Evolutionary conservation across 1,139 yeast genomes (phyloP).

Genomic region (Geotrichum cucujoidarum): DNA sequence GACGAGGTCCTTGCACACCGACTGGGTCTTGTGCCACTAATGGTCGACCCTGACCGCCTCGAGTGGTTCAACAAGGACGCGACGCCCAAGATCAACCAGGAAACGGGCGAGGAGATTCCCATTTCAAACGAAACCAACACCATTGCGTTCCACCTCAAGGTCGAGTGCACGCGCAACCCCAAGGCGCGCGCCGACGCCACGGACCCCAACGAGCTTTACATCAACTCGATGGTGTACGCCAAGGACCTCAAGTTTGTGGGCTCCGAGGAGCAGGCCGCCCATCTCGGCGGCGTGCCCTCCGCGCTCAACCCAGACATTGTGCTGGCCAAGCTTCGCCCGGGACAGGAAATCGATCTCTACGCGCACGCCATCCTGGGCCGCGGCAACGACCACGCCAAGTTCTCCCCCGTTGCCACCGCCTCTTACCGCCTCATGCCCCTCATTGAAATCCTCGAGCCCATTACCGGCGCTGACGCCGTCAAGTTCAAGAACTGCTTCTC

Average conservation of each 20-base stretch:
- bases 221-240: conserved; percentile 83
- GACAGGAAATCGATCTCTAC: conserved; percentile 87
- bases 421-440: conserved; percentile 94
- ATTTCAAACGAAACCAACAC: conserved; percentile 77
- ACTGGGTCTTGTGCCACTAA: conserved; percentile 85
- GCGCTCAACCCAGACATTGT: conserved; percentile 66
- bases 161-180: conserved; percentile 78
- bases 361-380: conserved; percentile 89
- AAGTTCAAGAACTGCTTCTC: conserved; percentile 89
- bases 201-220: conserved; percentile 77
- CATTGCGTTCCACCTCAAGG: conserved; percentile 73
- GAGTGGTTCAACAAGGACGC: conserved; percentile 67
- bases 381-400: conserved; percentile 95
- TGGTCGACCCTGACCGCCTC: conserved; percentile 75
- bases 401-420: conserved; percentile 95
- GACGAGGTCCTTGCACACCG: conserved; percentile 96
- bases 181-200: conserved; percentile 75
- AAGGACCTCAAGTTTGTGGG: conserved; percentile 85
- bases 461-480: conserved; percentile 68
- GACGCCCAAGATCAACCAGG: conserved; percentile 45
- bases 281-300: conserved; percentile 51
- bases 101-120: conserved; percentile 26
- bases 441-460: conserved; percentile 70
- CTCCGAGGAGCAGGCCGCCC: conserved; percentile 78
- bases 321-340: conserved; percentile 89